These are phyloP conservation scores for Apiotrichum domesticum DNA, from an alignment of 1,284 basidiomycete species.

Conservation along the genomic window DNA sequence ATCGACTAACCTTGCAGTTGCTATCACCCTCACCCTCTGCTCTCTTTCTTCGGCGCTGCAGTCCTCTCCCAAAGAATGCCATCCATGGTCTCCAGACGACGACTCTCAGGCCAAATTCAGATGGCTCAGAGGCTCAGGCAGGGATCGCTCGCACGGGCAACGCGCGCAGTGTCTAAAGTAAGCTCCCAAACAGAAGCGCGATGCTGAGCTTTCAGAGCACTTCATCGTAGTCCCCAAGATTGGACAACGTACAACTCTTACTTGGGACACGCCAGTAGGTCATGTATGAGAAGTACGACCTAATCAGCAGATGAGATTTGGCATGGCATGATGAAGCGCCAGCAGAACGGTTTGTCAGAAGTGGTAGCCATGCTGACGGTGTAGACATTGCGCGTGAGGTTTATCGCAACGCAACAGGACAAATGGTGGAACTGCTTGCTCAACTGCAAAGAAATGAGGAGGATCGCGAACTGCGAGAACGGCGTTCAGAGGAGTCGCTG, in stretches of 20 bases:
- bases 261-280: constrained; percentile 41
- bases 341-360: neutral
- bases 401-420: too few species aligned
- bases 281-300: too few species aligned
- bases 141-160: too few species aligned
- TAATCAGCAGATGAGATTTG: neutral
- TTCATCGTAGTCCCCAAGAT: constrained; percentile 46
- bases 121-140: too few species aligned
- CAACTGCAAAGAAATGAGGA: too few species aligned
- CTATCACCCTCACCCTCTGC: constrained; percentile 43
- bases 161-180: constrained; percentile 24
- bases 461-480: too few species aligned
- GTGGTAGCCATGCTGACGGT: too few species aligned
- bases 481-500: too few species aligned
- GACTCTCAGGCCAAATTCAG: neutral
- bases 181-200: constrained; percentile 1
- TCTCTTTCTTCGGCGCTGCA: constrained; percentile 40
- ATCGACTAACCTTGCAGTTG: constrained; percentile 23
- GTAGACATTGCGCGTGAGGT: too few species aligned
- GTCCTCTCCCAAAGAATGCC: constrained; percentile 32
- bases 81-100: constrained; percentile 21
- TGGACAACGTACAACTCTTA: constrained; percentile 45
- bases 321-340: neutral
- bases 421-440: too few species aligned
- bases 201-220: constrained; percentile 21